phyloP scores from a whole-genome alignment of 2,329 filamentous ascomycete genomes.

The Cladophialophora immunda region DNA sequence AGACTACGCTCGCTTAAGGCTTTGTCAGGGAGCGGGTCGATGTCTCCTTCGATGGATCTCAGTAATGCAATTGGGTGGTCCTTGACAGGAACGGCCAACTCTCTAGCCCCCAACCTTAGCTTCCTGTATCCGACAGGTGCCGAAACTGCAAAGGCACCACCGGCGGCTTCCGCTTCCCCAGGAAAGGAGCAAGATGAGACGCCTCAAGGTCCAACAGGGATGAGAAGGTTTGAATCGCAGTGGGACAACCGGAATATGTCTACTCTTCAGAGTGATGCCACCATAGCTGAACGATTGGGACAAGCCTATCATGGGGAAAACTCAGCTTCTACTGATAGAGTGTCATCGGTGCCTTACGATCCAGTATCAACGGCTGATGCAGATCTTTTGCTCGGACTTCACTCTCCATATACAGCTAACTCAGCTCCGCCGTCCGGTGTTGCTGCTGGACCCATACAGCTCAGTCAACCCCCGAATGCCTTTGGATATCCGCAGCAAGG shows the following conservation, averaged over 20 bases:
- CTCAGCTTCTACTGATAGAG: constrained; percentile 42
- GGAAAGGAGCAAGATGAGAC: not conserved
- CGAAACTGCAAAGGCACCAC: constrained; percentile 8
- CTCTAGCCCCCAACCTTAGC: constrained; percentile 82
- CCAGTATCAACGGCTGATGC: constrained; percentile 53
- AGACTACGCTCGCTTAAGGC: constrained; percentile 21
- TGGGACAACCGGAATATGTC: not conserved
- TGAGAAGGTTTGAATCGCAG: not conserved
- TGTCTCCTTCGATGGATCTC: constrained; percentile 57
- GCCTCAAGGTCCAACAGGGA: not conserved
- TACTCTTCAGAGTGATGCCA: not conserved
- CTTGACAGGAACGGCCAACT: constrained; percentile 86
- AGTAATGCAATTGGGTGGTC: constrained; percentile 80
- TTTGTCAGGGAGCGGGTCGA: constrained; percentile 44
- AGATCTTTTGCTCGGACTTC: constrained; percentile 60
- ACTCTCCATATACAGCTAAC: constrained; percentile 52
- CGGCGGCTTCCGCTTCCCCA: too few species aligned
- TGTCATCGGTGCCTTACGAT: constrained; percentile 44
- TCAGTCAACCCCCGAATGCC: constrained; percentile 5
- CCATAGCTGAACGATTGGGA: not conserved
- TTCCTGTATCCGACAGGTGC: constrained; percentile 72
- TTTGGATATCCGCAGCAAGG: constrained; percentile 12
- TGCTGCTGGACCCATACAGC: not conserved
- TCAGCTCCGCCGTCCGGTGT: constrained; percentile 11
- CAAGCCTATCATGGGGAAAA: constrained; percentile 12